Conservation (phyloP, 73 alveolate genomes). For the Stentor roeselii region DNA sequence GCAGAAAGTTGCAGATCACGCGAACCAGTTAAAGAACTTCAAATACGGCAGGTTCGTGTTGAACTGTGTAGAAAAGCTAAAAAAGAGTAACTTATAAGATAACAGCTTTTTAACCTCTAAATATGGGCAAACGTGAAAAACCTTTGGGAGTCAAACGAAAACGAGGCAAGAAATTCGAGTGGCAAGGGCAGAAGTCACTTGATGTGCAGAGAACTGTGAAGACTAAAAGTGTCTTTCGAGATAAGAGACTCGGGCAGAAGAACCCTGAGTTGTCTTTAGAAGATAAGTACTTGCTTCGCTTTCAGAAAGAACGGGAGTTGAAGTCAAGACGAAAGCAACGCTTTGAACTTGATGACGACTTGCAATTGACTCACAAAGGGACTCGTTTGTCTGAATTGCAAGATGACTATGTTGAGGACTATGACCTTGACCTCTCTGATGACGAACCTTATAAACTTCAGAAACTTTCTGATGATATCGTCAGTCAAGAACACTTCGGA, state of each 20-base stretch:
- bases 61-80: conserved; percentile 48
- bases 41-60: conserved; percentile 50
- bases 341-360: conserved; percentile 8
- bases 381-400: not conserved
- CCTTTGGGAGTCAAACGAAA: conserved; percentile 24
- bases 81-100: not conserved
- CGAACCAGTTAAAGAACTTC: conserved; percentile 29
- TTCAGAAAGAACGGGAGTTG: conserved; percentile 1
- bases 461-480: not conserved
- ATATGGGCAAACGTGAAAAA: not conserved
- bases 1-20: conserved; percentile 45
- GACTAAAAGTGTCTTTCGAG: not conserved
- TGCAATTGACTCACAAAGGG: conserved; percentile 6
- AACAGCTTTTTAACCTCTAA: too few species aligned
- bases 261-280: not conserved
- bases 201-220: not conserved
- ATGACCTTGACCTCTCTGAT: conserved; percentile 10
- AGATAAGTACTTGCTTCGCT: conserved; percentile 14
- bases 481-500: conserved; percentile 17
- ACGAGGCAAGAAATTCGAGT: conserved; percentile 18
- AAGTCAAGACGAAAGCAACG: conserved; percentile 11
- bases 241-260: conserved; percentile 17
- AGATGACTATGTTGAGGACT: conserved; percentile 24
- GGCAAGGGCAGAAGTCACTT: not conserved
- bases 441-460: conserved; percentile 3